phyloP scores from a whole-genome alignment of 352 stramenopile species.

The Pythium sp. region DNA sequence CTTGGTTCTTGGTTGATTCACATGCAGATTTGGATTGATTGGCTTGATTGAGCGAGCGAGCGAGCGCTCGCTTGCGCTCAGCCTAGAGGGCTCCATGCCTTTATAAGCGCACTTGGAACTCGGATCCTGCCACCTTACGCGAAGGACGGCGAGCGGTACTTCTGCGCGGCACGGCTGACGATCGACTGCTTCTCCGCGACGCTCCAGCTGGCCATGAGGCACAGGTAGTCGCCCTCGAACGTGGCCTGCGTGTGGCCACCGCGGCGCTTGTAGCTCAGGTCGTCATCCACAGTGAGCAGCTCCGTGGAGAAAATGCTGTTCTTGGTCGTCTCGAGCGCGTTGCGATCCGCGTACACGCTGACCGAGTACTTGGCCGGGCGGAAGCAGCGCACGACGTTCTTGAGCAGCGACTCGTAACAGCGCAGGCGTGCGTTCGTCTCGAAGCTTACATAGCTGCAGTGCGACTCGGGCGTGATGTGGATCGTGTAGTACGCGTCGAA shows the following conservation, averaged over 20 bases:
- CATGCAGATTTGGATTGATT: background rate
- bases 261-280: constrained; percentile 78
- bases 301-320: constrained; percentile 76
- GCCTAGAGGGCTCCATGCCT: background rate
- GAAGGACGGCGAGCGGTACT: constrained; percentile 77
- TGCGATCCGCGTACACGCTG: constrained; percentile 94
- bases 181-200: constrained; percentile 33
- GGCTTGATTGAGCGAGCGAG: too few species aligned
- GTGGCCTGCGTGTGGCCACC: constrained; percentile 81
- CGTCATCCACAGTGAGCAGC: constrained; percentile 66
- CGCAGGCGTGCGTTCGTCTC: constrained; percentile 95
- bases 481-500: constrained; percentile 99
- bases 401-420: constrained; percentile 91
- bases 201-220: constrained; percentile 78
- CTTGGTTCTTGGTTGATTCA: background rate
- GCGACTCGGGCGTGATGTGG: constrained; percentile 96
- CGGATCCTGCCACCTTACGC: constrained; percentile 28
- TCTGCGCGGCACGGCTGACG: constrained; percentile 49
- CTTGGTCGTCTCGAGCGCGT: constrained; percentile 64
- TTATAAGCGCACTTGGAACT: background rate
- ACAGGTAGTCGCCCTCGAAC: constrained; percentile 85
- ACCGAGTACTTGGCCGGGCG: constrained; percentile 96
- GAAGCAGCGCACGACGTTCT: constrained; percentile 98
- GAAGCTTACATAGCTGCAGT: constrained; percentile 97
- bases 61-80: too few species aligned